Conservation (phyloP, 2,329 filamentous ascomycete genomes). For the Ophiostoma australiae region DNA sequence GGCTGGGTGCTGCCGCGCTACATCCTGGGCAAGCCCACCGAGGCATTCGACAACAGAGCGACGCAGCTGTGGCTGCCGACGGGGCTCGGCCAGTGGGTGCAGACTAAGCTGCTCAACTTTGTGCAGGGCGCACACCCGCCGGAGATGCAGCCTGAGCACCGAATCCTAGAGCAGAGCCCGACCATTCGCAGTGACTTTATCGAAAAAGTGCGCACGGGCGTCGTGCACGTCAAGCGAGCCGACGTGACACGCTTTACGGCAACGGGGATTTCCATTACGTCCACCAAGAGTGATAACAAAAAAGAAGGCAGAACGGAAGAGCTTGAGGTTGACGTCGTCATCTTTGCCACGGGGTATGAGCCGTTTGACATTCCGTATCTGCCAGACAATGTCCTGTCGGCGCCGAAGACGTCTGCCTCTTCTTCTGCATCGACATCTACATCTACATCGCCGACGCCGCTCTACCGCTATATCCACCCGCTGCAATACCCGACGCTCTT, state of each 20-base stretch:
- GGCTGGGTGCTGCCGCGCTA: slow-evolving; percentile 39
- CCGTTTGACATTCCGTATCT: slow-evolving; percentile 32
- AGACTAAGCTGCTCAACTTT: slow-evolving; percentile 32
- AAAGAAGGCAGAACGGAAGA: background rate
- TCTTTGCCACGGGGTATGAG: slow-evolving; percentile 36
- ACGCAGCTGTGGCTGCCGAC: slow-evolving; percentile 33
- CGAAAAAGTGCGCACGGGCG: slow-evolving; percentile 32
- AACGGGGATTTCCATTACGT: background rate
- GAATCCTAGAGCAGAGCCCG: slow-evolving; percentile 35
- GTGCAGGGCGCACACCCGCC: slow-evolving; percentile 29
- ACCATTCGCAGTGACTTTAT: slow-evolving; percentile 35
- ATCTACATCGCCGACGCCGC: background rate
- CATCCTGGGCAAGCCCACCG: slow-evolving; percentile 36
- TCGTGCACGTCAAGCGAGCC: background rate
- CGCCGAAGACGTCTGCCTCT: slow-evolving; percentile 12
- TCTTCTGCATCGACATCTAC: too few relatives aligned
- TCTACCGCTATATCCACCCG: slow-evolving; percentile 22
- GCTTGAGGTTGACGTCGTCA: slow-evolving; percentile 34
- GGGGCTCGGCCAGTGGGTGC: slow-evolving; percentile 32
- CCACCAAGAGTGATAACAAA: background rate
- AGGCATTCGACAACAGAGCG: slow-evolving; percentile 35
- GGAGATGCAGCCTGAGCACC: slow-evolving; percentile 35
- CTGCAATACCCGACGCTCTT: slow-evolving; percentile 35
- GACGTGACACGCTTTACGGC: background rate
- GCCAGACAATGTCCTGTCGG: slow-evolving; percentile 28